phyloP scores from a whole-genome alignment of 2,329 filamentous ascomycete species.

The Penicillium hesseltinei region DNA sequence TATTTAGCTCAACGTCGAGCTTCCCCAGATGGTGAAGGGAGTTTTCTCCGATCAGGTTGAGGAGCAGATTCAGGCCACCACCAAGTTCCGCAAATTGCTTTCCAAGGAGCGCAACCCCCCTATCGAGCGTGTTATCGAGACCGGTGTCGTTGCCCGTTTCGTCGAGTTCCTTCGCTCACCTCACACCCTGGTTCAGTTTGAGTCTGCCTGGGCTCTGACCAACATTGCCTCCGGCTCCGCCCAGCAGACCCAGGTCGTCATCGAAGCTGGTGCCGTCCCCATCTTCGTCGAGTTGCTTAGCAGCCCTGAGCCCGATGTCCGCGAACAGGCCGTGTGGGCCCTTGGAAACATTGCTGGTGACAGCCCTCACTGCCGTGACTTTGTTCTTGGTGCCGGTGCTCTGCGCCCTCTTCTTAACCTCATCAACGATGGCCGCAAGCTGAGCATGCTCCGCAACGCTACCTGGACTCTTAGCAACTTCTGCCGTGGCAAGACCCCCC shows the following conservation, averaged over 20 bases:
- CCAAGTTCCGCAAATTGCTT: slow-evolving; percentile 95
- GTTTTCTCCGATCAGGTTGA: slow-evolving; percentile 99
- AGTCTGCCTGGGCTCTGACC: slow-evolving; percentile 97
- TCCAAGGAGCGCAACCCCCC: slow-evolving; percentile 99
- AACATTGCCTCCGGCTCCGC: slow-evolving; percentile 98
- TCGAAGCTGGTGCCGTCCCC: slow-evolving; percentile 94
- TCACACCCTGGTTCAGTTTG: slow-evolving; percentile 97
- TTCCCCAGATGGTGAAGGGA: slow-evolving; percentile 95
- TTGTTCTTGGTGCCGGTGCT: slow-evolving; percentile 86
- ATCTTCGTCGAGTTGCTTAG: slow-evolving; percentile 96
- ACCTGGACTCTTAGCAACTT: slow-evolving; percentile 99
- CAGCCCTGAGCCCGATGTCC: slow-evolving; percentile 95
- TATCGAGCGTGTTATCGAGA: slow-evolving; percentile 99
- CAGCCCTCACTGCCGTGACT: slow-evolving; percentile 95
- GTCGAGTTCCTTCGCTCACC: slow-evolving; percentile 97
- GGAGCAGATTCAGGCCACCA: slow-evolving; percentile 93
- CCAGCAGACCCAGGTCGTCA: slow-evolving; percentile 96
- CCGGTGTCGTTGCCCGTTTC: slow-evolving; percentile 93
- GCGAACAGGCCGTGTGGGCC: slow-evolving; percentile 98
- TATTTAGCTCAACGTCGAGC: slow-evolving; percentile 86
- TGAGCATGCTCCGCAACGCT: slow-evolving; percentile 98
- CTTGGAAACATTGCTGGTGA: slow-evolving; percentile 98
- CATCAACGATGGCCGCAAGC: slow-evolving; percentile 93
- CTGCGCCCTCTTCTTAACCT: slow-evolving; percentile 85
- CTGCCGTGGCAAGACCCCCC: slow-evolving; percentile 97